These are phyloP conservation scores for Globisporangium rhizosaccharum DNA, from an alignment of 352 stramenopile species.

Conservation along the genomic window DNA sequence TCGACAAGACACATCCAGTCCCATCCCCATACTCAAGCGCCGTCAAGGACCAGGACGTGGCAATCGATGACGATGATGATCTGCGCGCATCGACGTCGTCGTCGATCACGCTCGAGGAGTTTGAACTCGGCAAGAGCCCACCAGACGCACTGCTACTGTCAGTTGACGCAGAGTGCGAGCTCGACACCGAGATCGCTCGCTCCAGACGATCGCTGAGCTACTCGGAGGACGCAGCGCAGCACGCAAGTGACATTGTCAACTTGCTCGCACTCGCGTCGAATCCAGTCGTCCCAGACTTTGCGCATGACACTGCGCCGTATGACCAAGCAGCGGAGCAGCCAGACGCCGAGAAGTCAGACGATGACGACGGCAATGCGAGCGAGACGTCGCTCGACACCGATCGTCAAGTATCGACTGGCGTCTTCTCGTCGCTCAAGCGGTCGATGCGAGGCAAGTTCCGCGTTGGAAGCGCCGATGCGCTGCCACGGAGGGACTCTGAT, in stretches of 20 bases:
- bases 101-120: constrained; percentile 58
- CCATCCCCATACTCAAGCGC: no score
- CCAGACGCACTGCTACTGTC: constrained; percentile 7
- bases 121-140: constrained; percentile 36
- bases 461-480: constrained; percentile 11
- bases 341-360: constrained; percentile 4
- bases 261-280: constrained; percentile 25
- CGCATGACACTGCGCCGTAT: constrained; percentile 4
- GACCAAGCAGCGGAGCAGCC: constrained; percentile 2
- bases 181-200: constrained; percentile 5
- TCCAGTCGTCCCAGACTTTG: constrained; percentile 14
- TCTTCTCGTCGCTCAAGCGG: constrained; percentile 32
- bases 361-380: constrained; percentile 2
- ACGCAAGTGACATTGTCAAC: constrained; percentile 9
- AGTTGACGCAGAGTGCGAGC: not conserved
- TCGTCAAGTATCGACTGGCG: not conserved
- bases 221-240: not conserved
- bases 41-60: constrained; percentile 5
- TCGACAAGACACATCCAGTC: not conserved
- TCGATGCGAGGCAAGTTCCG: constrained; percentile 33
- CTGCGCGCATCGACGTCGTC: constrained; percentile 6
- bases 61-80: constrained; percentile 21
- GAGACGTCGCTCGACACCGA: not conserved
- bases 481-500: not conserved
- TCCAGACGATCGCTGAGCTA: constrained; percentile 1